Conservation (phyloP, 176 grass and related monocot genomes). For the Echinochloa phyllopogon region DNA sequence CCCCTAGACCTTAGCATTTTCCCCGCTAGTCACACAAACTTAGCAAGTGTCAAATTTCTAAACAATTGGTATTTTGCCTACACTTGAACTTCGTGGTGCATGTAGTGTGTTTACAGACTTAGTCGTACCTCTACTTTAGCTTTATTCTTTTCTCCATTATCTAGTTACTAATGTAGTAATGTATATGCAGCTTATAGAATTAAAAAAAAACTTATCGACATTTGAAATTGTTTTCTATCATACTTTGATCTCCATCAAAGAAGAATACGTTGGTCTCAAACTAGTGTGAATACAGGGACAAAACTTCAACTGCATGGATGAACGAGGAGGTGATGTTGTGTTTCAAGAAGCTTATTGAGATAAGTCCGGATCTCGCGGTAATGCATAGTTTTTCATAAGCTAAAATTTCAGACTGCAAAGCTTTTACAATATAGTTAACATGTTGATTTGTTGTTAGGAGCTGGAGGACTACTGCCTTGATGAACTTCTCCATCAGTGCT, state of each 20-base stretch:
- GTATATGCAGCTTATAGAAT: neutral
- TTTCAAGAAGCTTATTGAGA: constrained; percentile 14
- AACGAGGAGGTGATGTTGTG: constrained; percentile 18
- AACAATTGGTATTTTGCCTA: no score
- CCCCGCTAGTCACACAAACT: neutral
- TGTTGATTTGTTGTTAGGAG: neutral
- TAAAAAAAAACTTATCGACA: neutral
- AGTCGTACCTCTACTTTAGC: neutral
- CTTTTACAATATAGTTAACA: neutral
- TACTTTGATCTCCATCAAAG: no score
- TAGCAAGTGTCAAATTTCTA: neutral
- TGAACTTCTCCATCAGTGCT: constrained; percentile 23
- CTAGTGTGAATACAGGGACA: neutral
- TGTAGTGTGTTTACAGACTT: neutral
- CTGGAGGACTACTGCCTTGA: neutral
- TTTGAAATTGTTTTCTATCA: no score
- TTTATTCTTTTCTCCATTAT: no score
- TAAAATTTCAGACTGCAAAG: neutral
- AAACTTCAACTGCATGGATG: constrained; percentile 13
- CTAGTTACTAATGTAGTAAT: neutral
- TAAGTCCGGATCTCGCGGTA: constrained; percentile 1
- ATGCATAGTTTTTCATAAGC: neutral
- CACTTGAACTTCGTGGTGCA: neutral
- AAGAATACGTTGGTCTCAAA: neutral
- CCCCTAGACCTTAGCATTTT: neutral